Evolutionary conservation across 2,329 filamentous ascomycete species (phyloP), one percentile per base, ranked within the genome.

Genomic region (Chaetomiaceae sp.): DNA sequence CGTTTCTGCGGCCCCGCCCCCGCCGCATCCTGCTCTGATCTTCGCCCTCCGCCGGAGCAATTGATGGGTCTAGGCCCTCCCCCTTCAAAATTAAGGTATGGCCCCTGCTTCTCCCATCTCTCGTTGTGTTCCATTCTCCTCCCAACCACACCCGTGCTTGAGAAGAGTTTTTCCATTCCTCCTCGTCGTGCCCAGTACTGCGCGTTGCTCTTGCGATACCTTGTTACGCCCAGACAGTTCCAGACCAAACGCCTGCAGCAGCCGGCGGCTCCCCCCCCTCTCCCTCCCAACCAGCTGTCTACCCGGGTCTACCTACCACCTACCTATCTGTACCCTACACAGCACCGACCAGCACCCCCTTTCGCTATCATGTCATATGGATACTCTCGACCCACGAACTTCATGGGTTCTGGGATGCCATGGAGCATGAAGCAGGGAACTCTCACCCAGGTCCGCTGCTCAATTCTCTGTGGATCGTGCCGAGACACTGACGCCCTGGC

Each of bases 291-390:
- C n/a, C n/a, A n/a, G n/a, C n/a, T n/a, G n/a, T n/a, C n/a, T n/a
- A n/a, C n/a, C n/a, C n/a, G n/a, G n/a, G n/a, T n/a, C n/a, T n/a
- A n/a, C n/a, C n/a, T n/a, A n/a, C n/a, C n/a, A n/a, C n/a, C n/a
- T n/a, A n/a, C n/a, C 20, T 23, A 10, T 11, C 37, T n/a, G 3
- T 9, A 9, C 37, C 37, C 6, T 25, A 13, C 14, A n/a, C 32
- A 30, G 29, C 21, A n/a, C 18, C 25, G n/a, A n/a, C n/a, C n/a
- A n/a, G n/a, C n/a, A n/a, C 10, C 42, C 30, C 18, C 13, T 13
- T 32, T 38, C 32, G 43, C 29, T 41, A 50, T 37, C 59, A 63
- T 62, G 61, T 59, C 61, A 50, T 55, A 59, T 47, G 56, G 58
- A 23, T 52, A 44, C 18, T 47, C 54, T 49, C 50, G 48, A 32